Conservation (phyloP, 2,329 filamentous ascomycete genomes). For the Sarocladiaceae sp. region DNA sequence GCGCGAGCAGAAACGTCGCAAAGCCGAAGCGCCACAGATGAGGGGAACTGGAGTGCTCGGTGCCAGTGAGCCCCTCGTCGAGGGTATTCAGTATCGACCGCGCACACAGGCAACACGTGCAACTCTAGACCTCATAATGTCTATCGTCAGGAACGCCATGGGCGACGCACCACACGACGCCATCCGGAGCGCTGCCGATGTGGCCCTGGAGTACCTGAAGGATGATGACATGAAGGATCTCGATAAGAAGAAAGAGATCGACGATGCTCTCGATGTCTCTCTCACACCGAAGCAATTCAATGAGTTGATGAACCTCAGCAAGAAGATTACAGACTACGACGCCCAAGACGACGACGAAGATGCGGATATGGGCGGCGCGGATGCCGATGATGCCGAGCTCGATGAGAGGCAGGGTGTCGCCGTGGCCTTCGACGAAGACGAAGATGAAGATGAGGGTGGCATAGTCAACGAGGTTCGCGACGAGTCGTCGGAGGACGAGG, state of each 20-base stretch:
- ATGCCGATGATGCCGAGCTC: conserved; percentile 65
- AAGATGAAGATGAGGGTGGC: conserved; percentile 74
- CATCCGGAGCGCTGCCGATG: conserved; percentile 89
- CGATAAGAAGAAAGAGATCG: conserved; percentile 96
- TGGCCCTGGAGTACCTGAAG: conserved; percentile 83
- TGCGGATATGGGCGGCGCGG: conserved; percentile 62
- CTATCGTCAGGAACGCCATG: conserved; percentile 78
- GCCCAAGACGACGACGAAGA: conserved; percentile 93
- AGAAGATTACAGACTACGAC: conserved; percentile 98
- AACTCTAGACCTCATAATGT: conserved; percentile 90
- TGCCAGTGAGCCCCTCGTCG: conserved; percentile 77
- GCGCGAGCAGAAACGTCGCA: conserved; percentile 80
- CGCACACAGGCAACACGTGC: conserved; percentile 85
- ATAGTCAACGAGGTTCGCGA: conserved; percentile 84
- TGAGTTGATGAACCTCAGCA: conserved; percentile 89
- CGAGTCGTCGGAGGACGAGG: conserved; percentile 77
- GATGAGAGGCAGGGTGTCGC: conserved; percentile 95
- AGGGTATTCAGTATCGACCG: conserved; percentile 87
- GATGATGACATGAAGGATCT: conserved; percentile 95
- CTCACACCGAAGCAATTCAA: conserved; percentile 91
- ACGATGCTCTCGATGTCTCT: conserved; percentile 80
- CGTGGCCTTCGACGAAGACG: conserved; percentile 90
- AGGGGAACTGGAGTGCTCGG: conserved; percentile 73
- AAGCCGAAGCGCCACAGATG: conserved; percentile 61
- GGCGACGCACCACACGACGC: conserved; percentile 91